phyloP scores from a whole-genome alignment of 2,329 filamentous ascomycete genomes.

The Pestalotiopsis sp. region DNA sequence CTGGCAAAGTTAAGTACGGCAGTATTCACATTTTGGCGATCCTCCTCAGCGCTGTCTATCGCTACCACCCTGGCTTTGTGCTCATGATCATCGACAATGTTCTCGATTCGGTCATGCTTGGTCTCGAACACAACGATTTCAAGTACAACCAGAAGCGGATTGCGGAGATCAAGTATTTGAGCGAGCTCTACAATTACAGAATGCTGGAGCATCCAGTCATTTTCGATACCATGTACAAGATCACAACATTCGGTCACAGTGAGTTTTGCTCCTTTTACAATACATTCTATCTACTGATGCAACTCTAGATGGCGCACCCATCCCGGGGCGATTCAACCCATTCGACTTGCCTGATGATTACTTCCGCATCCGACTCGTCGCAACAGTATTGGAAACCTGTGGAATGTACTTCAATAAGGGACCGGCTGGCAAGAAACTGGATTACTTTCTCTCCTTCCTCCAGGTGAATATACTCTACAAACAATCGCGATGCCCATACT shows the following conservation, averaged over 20 bases:
- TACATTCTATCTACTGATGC: constrained; percentile 17
- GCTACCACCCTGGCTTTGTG: constrained; percentile 89
- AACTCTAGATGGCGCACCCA: constrained; percentile 68
- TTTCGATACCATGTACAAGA: constrained; percentile 92
- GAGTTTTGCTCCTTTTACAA: constrained; percentile 26
- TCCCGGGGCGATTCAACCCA: constrained; percentile 72
- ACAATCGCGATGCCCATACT: constrained; percentile 12
- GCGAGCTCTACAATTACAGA: constrained; percentile 95
- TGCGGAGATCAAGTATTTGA: constrained; percentile 93
- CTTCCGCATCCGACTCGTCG: constrained; percentile 89
- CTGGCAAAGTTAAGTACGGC: constrained; percentile 95
- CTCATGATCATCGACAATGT: constrained; percentile 90
- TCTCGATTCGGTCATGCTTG: constrained; percentile 82
- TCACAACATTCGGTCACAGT: constrained; percentile 89
- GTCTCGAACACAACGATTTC: constrained; percentile 94
- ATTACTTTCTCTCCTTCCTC: constrained; percentile 96
- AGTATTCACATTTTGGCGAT: constrained; percentile 94
- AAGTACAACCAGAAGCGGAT: constrained; percentile 94
- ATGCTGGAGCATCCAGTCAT: constrained; percentile 94
- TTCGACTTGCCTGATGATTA: constrained; percentile 92
- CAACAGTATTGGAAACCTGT: constrained; percentile 89
- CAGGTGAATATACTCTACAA: constrained; percentile 55
- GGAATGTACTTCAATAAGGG: constrained; percentile 96
- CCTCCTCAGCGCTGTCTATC: constrained; percentile 81
- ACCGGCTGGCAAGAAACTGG: constrained; percentile 91